Evolutionary conservation across 441 rosid genomes (phyloP).

Genomic region (Gossypium aridum): DNA sequence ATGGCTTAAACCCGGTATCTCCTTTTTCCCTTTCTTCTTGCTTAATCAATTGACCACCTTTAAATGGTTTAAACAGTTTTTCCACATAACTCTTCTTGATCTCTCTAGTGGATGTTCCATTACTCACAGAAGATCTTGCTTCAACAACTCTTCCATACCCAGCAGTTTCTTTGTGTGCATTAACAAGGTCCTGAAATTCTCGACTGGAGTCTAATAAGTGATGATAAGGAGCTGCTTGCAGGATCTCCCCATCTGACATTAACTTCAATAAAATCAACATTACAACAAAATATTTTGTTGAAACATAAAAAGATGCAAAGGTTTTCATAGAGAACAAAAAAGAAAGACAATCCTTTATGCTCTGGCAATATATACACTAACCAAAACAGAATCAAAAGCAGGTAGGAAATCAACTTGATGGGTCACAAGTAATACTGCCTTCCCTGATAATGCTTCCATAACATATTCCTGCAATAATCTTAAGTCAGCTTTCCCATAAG

Average conservation of each 20-base stretch:
- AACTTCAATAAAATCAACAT: constrained; percentile 37
- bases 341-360: not conserved
- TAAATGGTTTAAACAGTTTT: constrained; percentile 32
- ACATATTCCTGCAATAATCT: constrained; percentile 63
- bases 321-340: not conserved
- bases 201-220: constrained; percentile 52
- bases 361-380: constrained; percentile 20
- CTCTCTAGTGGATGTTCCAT: constrained; percentile 33
- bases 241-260: constrained; percentile 89
- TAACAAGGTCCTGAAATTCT: constrained; percentile 85
- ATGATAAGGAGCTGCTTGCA: constrained; percentile 64
- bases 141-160: constrained; percentile 58
- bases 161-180: constrained; percentile 90
- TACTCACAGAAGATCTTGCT: constrained; percentile 28
- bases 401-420: constrained; percentile 99
- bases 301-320: not conserved
- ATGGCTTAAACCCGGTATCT: constrained; percentile 76
- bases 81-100: constrained; percentile 42
- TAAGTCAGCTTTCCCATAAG: constrained; percentile 16
- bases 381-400: constrained; percentile 83
- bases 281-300: not conserved
- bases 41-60: constrained; percentile 72
- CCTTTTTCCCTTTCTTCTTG: constrained; percentile 82
- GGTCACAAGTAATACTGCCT: constrained; percentile 84
- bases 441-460: constrained; percentile 64